A percentile compares a stretch with the other conserved stretches of the same genome.
Conservation (phyloP, 345 rosid genomes). For the Eucalyptus lansdowneana region DNA sequence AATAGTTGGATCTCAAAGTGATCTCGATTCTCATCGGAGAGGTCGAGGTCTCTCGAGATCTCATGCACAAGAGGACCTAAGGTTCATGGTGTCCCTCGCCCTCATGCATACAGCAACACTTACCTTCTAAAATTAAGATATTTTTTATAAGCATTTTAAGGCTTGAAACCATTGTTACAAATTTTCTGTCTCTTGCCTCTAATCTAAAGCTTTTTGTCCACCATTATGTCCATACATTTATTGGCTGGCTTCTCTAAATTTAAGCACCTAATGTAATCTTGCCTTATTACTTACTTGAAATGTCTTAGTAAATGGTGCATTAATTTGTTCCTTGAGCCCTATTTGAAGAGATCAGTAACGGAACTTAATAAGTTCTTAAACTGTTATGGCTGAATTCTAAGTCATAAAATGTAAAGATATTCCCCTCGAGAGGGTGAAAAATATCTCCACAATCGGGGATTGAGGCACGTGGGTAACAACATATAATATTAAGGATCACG, state of each 20-base stretch:
- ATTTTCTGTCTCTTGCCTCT: background rate
- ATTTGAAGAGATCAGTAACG: background rate
- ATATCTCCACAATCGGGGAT: no score
- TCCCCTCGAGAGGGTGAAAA: accelerated
- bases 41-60: background rate
- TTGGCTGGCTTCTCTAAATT: background rate
- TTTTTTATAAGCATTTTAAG: background rate
- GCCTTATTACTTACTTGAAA: background rate
- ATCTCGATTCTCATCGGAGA: background rate
- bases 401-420: no score
- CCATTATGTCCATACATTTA: background rate
- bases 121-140: background rate
- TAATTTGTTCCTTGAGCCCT: background rate
- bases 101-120: background rate
- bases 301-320: background rate
- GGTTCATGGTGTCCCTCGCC: background rate
- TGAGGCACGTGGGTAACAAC: no score
- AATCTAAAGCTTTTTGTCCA: background rate
- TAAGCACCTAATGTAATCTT: background rate
- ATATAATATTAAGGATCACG: no score
- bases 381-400: no score
- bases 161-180: background rate
- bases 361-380: no score
- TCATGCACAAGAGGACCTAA: background rate
- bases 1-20: background rate